These are phyloP conservation scores for Echria macrotheca DNA, from an alignment of 495 filamentous ascomycete genomes.

Conservation along the genomic window DNA sequence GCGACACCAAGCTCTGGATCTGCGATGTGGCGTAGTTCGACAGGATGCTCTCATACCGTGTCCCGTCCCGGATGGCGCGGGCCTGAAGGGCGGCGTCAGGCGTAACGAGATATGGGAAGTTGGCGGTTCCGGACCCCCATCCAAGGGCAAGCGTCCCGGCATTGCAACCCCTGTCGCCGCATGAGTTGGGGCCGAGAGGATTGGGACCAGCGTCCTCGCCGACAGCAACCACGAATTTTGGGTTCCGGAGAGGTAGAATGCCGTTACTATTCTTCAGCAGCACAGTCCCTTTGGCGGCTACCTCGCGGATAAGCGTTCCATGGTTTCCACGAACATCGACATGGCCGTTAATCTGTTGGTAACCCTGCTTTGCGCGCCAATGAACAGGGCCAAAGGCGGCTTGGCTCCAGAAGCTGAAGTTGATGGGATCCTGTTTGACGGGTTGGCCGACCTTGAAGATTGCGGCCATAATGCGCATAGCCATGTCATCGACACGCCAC, in stretches of 20 bases:
- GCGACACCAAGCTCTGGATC: conserved; percentile 57
- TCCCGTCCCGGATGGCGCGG: conserved; percentile 55
- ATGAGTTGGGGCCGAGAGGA: conserved; percentile 77
- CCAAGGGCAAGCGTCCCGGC: conserved; percentile 86
- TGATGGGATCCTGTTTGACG: conserved; percentile 56
- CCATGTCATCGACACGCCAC: conserved; percentile 93
- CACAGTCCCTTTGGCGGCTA: conserved; percentile 72
- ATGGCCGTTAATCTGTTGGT: conserved; percentile 71
- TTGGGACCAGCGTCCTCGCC: conserved; percentile 79
- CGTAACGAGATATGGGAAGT: conserved; percentile 88
- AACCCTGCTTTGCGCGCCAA: conserved; percentile 52
- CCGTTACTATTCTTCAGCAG: conserved; percentile 84
- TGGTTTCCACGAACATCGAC: conserved; percentile 81
- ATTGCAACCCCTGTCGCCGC: conserved; percentile 72
- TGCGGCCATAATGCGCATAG: conserved; percentile 83
- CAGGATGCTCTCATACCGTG: conserved; percentile 64
- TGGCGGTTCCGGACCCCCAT: conserved; percentile 86
- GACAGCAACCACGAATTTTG: conserved; percentile 72
- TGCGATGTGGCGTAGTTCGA: conserved; percentile 60
- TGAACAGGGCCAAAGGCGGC: conserved; percentile 71
- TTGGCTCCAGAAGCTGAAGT: conserved; percentile 81
- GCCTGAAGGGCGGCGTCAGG: conserved; percentile 81
- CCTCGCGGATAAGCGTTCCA: conserved; percentile 61
- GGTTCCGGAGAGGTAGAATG: conserved; percentile 69
- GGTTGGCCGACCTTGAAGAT: conserved; percentile 86